Base-by-base conservation (phyloP, 768 basidiomycete genomes). In the Boletellus sp. region DNA sequence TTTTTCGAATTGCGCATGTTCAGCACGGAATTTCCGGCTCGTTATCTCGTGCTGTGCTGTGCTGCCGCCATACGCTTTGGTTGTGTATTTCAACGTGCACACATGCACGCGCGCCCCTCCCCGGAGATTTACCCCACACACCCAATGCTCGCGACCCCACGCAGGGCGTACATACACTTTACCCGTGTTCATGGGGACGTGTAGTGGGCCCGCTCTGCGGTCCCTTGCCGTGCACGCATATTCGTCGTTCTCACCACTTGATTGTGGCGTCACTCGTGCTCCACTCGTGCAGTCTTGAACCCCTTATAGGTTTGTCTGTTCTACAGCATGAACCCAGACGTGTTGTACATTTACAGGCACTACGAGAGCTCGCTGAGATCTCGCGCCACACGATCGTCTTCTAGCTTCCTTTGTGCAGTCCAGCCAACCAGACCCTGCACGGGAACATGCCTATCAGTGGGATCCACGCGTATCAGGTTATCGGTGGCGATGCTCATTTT, bases 301-400 rank as follows among this genome's bases (percentile, higher is more conserved):
- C 41, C n/a, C 32, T 35, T 11, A 34, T 34, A 40, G 34, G 47
- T 44, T 54, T 17, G 42, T 48, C 49, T 22, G 13, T 59, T 48
- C 51, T 47, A 35, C 37, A 44, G 44, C 51, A 34, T 57, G 50
- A 31, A 28, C 28, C 26, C 26, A 26, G 9, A 6, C 50, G 37
- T 39, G 31, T 44, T 23, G 42, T 45, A 41, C 22, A 39, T 39
- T 28, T 17, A 48, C 63, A 53, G 54, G 54, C 11, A 56, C 52
- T 46, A 23, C 40, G 38, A 16, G 28, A 38, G 28, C 39, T 61
- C 59, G 62, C 58, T 65, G 62, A 56, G 57, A 65, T 61, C 55
- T 56, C 41, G 61, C 55, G 52, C 37, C 52, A 52, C 34, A 32
- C 45, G 51, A 63, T 58, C 48, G 28, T 24, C 31, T 40, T 20